Evolutionary conservation across 305 asterid species (phyloP), one percentile per base, ranked within the genome.

Genomic region (Petunia hybrid): DNA sequence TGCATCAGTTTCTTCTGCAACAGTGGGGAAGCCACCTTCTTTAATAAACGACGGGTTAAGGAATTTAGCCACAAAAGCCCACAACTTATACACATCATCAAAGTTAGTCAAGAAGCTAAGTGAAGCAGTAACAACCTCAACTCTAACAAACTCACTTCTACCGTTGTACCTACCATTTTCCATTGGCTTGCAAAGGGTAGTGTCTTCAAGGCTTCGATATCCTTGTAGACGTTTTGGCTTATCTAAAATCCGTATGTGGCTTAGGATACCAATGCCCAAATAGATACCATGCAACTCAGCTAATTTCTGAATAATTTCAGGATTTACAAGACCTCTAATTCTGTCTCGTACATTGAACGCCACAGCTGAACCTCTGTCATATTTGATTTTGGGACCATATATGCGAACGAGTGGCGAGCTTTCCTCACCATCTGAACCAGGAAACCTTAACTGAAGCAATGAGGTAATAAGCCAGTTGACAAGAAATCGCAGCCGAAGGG

Each of bases 341-440:
- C 89, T 89, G 82, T 91, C 97, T 87, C 94, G 91, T 66, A 95
- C 92, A 10, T 95, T 95, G 83, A 95, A 95, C 6, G 99, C 98
- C 64, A 95, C 97, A 5, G 99, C 90, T n/a, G 98, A 97, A 0
- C 99, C 99, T 85, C 99, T 89, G 82, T 95, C 98, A n/a, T 95
- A 94, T 77, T 95, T 95, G 41, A 95, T 95, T 84, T 95, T 95
- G 1, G 99, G 99, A 76, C 98, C 99, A 4, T 95, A 95, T 48
- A 94, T 95, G 79, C 91, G 95, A 78, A 94, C 96, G 3, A 95
- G 94, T 5, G 94, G 91, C 0, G 82, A 81, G 31, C 86, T 77
- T 46, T 74, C 94, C 76, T 82, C 85, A 5, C 89, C 93, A 14
- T 82, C 81, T 8, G 89, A 83, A 66, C 89, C 88, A 4, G 94